phyloP scores from a whole-genome alignment of 352 stramenopile genomes.

The Globisporangium paroecandrum region DNA sequence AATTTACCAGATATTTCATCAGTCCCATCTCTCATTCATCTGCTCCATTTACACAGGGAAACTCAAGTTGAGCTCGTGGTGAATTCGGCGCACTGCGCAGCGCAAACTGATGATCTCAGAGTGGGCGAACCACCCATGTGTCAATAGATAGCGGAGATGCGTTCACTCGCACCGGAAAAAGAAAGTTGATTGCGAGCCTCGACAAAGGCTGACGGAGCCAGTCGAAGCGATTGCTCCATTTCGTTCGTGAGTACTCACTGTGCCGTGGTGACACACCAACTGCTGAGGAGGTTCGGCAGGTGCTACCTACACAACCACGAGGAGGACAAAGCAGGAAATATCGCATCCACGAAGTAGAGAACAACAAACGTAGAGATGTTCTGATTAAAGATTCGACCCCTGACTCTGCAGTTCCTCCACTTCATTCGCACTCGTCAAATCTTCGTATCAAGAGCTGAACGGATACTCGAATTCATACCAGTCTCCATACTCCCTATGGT shows the following conservation, averaged over 20 bases:
- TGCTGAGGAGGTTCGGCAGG: too few relatives aligned
- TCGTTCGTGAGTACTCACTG: too few relatives aligned
- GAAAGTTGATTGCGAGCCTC: too few relatives aligned
- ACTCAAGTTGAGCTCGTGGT: neutral
- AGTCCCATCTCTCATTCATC: neutral
- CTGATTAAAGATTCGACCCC: neutral
- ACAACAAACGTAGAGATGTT: neutral
- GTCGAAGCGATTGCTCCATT: too few relatives aligned
- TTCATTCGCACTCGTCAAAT: neutral
- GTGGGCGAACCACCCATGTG: too few relatives aligned
- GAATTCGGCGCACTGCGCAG: too few relatives aligned
- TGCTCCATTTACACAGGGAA: neutral
- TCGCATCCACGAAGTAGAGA: neutral
- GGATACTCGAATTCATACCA: neutral
- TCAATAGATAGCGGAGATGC: too few relatives aligned
- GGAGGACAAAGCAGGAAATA: neutral
- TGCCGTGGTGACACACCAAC: too few relatives aligned
- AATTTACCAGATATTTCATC: neutral
- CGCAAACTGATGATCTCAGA: too few relatives aligned
- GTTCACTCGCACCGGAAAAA: too few relatives aligned
- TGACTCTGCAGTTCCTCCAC: neutral
- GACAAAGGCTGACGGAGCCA: too few relatives aligned
- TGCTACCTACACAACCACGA: neutral
- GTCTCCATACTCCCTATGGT: neutral
- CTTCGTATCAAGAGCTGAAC: neutral